A percentile compares a stretch with the other conserved stretches of the same genome.
Evolutionary conservation across 2,329 filamentous ascomycete genomes (phyloP).

Genomic region (Aspergillus sp.): DNA sequence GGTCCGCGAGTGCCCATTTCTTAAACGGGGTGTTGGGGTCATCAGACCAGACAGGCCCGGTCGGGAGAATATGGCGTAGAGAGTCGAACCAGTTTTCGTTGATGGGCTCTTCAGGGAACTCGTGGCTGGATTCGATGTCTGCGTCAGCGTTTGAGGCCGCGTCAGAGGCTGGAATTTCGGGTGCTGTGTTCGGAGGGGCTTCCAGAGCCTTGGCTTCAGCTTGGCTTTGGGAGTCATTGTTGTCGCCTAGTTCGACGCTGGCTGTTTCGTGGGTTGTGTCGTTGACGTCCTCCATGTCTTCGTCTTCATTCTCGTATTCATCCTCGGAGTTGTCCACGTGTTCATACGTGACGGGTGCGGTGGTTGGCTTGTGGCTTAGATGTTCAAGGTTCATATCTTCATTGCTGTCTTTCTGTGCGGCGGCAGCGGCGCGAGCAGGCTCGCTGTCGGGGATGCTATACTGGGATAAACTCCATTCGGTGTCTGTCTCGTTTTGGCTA

Average conservation of each 20-base stretch:
- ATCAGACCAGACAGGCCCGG: constrained; percentile 30
- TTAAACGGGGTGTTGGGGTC: constrained; percentile 41
- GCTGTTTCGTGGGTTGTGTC: constrained; percentile 32
- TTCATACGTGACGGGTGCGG: no score
- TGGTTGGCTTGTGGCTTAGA: neutral
- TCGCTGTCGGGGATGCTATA: constrained; percentile 12
- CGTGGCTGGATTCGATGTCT: constrained; percentile 7
- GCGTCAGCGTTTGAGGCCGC: neutral
- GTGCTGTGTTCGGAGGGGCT: neutral
- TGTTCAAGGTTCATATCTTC: neutral
- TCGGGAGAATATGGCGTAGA: constrained; percentile 24
- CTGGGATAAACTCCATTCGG: neutral
- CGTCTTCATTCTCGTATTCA: neutral
- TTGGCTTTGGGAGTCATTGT: constrained; percentile 14
- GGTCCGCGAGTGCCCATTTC: constrained; percentile 34
- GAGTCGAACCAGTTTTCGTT: constrained; percentile 33
- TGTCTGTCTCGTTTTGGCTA: neutral
- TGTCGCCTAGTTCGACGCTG: constrained; percentile 40
- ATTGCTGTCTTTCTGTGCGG: neutral
- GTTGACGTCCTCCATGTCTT: constrained; percentile 16
- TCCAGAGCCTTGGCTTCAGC: neutral
- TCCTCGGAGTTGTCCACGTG: neutral
- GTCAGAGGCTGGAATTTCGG: neutral
- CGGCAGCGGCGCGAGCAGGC: neutral
- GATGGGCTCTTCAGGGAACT: neutral